Percentiles rank a stretch among this genome's conserved stretches.
phyloP scores from a whole-genome alignment of 345 rosid species.

The Schrenkiella parvula region DNA sequence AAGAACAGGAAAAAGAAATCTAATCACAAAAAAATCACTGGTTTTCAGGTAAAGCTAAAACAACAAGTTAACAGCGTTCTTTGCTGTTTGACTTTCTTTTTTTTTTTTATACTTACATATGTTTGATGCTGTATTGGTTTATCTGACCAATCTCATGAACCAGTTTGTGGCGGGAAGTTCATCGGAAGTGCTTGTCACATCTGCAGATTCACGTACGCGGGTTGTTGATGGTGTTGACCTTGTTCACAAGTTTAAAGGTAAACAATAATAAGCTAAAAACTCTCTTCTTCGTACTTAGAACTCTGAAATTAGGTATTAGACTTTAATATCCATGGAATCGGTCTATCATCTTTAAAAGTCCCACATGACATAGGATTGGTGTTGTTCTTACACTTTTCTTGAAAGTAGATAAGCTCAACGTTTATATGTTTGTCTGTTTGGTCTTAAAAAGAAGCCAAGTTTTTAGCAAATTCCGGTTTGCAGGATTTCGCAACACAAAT shows the following conservation, averaged over 20 bases:
- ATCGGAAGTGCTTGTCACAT: constrained; percentile 86
- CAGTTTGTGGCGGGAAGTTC: constrained; percentile 95
- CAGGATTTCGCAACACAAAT: constrained; percentile 89
- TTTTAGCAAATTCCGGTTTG: constrained; percentile 11
- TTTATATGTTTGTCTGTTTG: background rate
- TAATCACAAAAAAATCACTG: constrained; percentile 89
- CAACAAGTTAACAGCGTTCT: background rate
- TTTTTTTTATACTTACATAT: background rate
- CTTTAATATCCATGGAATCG: background rate
- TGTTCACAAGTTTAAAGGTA: constrained; percentile 95
- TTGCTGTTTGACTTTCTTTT: background rate
- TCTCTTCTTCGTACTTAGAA: background rate
- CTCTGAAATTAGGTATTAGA: background rate
- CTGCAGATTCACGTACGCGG: constrained; percentile 91
- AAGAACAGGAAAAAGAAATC: constrained; percentile 92
- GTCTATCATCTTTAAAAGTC: background rate
- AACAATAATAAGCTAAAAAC: background rate
- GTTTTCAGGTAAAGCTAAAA: constrained; percentile 73
- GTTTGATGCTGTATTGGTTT: background rate
- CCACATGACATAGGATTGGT: background rate
- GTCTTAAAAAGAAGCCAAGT: background rate
- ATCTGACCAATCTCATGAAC: constrained; percentile 31
- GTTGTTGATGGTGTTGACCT: constrained; percentile 76
- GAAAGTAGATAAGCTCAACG: background rate
- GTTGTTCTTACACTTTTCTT: background rate